Percentiles rank a stretch among this genome's conserved stretches.
Evolutionary conservation across 495 filamentous ascomycete genomes (phyloP).

Genomic region (Lineolata rhizophorae): DNA sequence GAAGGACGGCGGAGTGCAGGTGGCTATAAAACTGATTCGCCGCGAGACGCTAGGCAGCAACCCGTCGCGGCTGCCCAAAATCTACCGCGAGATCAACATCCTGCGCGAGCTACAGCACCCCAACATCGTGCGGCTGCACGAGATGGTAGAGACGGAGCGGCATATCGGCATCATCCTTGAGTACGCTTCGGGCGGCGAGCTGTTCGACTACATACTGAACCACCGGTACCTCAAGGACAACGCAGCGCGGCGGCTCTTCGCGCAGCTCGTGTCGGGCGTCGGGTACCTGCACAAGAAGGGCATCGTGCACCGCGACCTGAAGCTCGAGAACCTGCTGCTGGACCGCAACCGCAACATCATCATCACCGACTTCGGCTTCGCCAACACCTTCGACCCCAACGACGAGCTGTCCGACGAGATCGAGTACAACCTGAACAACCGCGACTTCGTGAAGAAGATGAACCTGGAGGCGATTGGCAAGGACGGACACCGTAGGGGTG

Average conservation of each 20-base stretch:
- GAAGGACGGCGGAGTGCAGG: slow-evolving; percentile 76
- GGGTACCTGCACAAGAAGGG: slow-evolving; percentile 98
- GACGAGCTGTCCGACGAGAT: slow-evolving; percentile 83
- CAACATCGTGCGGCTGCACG: slow-evolving; percentile 91
- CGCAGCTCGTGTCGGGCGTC: slow-evolving; percentile 88
- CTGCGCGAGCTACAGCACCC: slow-evolving; percentile 70
- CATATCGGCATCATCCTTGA: slow-evolving; percentile 97
- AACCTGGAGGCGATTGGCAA: slow-evolving; percentile 42
- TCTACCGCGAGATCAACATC: slow-evolving; percentile 89
- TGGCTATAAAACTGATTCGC: slow-evolving; percentile 95
- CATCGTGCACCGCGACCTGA: slow-evolving; percentile 93
- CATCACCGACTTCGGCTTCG: slow-evolving; percentile 98
- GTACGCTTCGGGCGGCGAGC: slow-evolving; percentile 90
- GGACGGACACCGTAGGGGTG: slow-evolving; percentile 40
- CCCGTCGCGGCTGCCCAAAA: slow-evolving; percentile 75
- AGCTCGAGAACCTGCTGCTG: slow-evolving; percentile 87
- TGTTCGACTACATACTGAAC: slow-evolving; percentile 96
- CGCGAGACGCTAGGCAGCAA: slow-evolving; percentile 73
- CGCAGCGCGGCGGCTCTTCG: slow-evolving; percentile 75
- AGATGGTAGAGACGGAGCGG: slow-evolving; percentile 93
- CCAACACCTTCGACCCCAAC: slow-evolving; percentile 79
- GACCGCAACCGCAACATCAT: slow-evolving; percentile 97
- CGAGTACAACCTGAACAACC: slow-evolving; percentile 65
- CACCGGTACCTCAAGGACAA: slow-evolving; percentile 91
- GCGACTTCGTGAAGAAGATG: slow-evolving; percentile 61